Percentiles rank a stretch among this genome's conserved stretches.
Conservation (phyloP, 495 filamentous ascomycete genomes). For the Ramalina peruviana region DNA sequence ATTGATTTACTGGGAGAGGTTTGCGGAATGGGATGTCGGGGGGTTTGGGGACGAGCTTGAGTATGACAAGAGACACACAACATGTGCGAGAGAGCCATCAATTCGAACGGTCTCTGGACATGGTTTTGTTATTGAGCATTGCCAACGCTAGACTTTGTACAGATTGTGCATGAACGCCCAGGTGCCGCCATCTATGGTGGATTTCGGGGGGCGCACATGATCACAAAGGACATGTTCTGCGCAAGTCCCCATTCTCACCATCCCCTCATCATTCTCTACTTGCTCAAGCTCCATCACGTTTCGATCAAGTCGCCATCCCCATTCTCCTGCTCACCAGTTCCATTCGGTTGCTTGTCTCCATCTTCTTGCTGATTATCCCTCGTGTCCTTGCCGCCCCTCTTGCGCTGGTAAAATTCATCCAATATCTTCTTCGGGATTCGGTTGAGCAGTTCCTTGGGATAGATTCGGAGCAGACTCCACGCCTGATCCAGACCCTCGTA, state of each 20-base stretch:
- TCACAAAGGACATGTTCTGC: too few relatives aligned
- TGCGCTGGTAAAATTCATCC: conserved; percentile 80
- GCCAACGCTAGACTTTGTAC: too few relatives aligned
- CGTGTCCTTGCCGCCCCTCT: conserved; percentile 51
- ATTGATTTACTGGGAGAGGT: background rate
- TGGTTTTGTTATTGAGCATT: too few relatives aligned
- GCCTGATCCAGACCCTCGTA: conserved; percentile 88
- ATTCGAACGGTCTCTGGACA: too few relatives aligned
- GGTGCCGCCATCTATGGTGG: too few relatives aligned
- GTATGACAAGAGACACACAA: too few relatives aligned
- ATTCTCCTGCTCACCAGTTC: conserved; percentile 9
- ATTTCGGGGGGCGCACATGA: too few relatives aligned
- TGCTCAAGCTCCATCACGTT: conserved; percentile 4
- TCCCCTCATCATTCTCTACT: background rate
- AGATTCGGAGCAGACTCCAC: conserved; percentile 91
- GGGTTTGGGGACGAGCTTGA: background rate
- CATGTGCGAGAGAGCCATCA: too few relatives aligned
- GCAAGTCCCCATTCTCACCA: too few relatives aligned
- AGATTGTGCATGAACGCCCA: too few relatives aligned
- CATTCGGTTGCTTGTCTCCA: conserved; percentile 28
- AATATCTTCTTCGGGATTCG: conserved; percentile 90
- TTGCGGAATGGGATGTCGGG: background rate
- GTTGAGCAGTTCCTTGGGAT: conserved; percentile 93
- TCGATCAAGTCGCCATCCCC: conserved; percentile 16
- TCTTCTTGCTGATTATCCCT: conserved; percentile 50